Conservation (phyloP, 1,139 yeast genomes). For the Candida tetrigidarum region DNA sequence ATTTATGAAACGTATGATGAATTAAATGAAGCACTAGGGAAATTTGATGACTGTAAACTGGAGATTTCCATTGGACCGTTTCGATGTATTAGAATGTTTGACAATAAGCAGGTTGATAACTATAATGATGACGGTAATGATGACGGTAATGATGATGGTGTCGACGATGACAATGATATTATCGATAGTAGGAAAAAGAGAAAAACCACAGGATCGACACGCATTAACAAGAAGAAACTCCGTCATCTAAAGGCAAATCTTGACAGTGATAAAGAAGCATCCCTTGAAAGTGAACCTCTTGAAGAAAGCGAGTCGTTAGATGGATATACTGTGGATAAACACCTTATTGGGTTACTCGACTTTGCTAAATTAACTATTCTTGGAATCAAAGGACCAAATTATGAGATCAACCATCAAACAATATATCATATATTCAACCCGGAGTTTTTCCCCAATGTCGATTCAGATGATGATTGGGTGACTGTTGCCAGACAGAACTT, state of each 20-base stretch:
- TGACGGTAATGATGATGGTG: not conserved
- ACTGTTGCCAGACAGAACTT: conserved; percentile 27
- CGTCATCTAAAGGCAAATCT: not conserved
- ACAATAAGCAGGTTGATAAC: not conserved
- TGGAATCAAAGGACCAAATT: conserved; percentile 47
- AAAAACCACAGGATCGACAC: not conserved
- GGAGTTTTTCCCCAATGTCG: conserved; percentile 49
- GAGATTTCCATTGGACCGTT: conserved; percentile 38
- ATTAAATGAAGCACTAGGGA: conserved; percentile 29
- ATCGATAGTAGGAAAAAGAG: not conserved
- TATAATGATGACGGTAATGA: not conserved
- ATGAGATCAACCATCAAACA: conserved; percentile 44
- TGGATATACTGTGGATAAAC: conserved; percentile 19
- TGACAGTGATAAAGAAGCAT: not conserved
- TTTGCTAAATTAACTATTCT: conserved; percentile 45
- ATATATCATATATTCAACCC: conserved; percentile 53
- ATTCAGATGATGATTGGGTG: conserved; percentile 49
- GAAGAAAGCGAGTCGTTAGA: not conserved
- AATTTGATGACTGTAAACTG: conserved; percentile 25
- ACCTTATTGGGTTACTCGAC: conserved; percentile 39
- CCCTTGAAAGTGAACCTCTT: not conserved
- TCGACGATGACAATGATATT: too few species aligned
- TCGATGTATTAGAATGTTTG: conserved; percentile 15
- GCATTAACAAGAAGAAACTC: not conserved
- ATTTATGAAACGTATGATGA: conserved; percentile 36